phyloP scores from a whole-genome alignment of 495 filamentous ascomycete species.

The Glonium stellatum region DNA sequence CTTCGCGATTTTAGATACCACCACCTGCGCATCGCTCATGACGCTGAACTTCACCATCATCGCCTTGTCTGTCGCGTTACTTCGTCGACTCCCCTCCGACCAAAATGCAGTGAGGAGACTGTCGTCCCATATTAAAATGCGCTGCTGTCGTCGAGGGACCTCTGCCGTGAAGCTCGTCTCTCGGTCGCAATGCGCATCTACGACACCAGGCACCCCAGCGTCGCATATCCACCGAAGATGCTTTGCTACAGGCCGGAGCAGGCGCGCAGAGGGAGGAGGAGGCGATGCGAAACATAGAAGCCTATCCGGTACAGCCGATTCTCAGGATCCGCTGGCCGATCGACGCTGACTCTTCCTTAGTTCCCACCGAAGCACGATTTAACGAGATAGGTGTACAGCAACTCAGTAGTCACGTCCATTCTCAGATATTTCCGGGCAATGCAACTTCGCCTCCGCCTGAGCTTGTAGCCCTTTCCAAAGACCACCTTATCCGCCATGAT shows the following conservation, averaged over 20 bases:
- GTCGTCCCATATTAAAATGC: conserved; percentile 11
- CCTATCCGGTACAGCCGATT: conserved; percentile 9
- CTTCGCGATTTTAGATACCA: neutral
- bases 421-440: conserved; percentile 70
- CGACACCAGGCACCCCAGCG: conserved; percentile 4
- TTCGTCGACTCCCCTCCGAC: neutral
- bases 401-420: conserved; percentile 69
- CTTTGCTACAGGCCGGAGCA: conserved; percentile 9
- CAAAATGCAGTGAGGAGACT: conserved; percentile 17
- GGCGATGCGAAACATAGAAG: neutral
- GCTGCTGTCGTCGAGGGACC: conserved; percentile 13
- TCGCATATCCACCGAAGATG: conserved; percentile 14
- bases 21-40: neutral
- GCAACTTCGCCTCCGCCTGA: conserved; percentile 53
- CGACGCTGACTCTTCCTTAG: conserved; percentile 33
- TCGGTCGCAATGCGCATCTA: conserved; percentile 7
- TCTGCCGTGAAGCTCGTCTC: conserved; percentile 8
- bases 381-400: conserved; percentile 96
- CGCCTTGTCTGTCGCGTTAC: too few species aligned
- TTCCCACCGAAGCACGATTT: conserved; percentile 57
- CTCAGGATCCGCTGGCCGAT: neutral
- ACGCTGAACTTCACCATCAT: neutral
- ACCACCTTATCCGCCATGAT: conserved; percentile 81
- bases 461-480: conserved; percentile 68
- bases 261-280: conserved; percentile 2